Percentiles rank a stretch among this genome's conserved stretches.
Evolutionary conservation across 257 asterid species (phyloP).

Genomic region (Petunia axillaris): DNA sequence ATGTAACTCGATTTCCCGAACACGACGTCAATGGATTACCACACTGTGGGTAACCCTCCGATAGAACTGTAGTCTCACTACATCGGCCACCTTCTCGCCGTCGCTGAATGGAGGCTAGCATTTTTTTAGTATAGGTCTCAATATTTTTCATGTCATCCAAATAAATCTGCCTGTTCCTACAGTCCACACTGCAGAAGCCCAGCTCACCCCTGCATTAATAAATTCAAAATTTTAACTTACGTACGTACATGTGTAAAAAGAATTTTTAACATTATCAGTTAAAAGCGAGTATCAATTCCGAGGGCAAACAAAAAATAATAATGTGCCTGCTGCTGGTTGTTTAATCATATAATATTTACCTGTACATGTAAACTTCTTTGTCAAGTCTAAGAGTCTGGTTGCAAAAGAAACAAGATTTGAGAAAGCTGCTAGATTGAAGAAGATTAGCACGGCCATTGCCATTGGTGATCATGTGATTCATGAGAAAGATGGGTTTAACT

Average conservation of each 20-base stretch:
- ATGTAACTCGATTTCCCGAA: slow-evolving; percentile 36
- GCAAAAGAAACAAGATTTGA: slow-evolving; percentile 39
- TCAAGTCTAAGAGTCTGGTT: slow-evolving; percentile 32
- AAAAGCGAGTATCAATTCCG: no score
- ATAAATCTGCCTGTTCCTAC: slow-evolving; percentile 66
- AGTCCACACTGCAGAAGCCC: slow-evolving; percentile 68
- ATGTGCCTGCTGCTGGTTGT: no score
- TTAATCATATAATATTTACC: slow-evolving; percentile 8
- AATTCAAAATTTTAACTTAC: not conserved
- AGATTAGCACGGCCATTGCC: not conserved
- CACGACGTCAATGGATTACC: slow-evolving; percentile 33
- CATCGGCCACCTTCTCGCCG: slow-evolving; percentile 34
- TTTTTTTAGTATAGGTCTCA: slow-evolving; percentile 44
- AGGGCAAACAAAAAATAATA: no score
- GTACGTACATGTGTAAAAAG: no score
- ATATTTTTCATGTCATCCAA: slow-evolving; percentile 59
- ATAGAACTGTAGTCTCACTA: slow-evolving; percentile 32
- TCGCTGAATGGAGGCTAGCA: slow-evolving; percentile 42
- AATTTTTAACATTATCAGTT: no score
- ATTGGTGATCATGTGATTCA: not conserved
- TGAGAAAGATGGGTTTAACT: not conserved
- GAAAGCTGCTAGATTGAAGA: slow-evolving; percentile 31
- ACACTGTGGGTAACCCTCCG: slow-evolving; percentile 39
- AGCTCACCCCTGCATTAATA: slow-evolving; percentile 61
- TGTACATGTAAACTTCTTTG: slow-evolving; percentile 46